phyloP scores from a whole-genome alignment of 1,284 basidiomycete species.

The Anthracocystis walkeri region DNA sequence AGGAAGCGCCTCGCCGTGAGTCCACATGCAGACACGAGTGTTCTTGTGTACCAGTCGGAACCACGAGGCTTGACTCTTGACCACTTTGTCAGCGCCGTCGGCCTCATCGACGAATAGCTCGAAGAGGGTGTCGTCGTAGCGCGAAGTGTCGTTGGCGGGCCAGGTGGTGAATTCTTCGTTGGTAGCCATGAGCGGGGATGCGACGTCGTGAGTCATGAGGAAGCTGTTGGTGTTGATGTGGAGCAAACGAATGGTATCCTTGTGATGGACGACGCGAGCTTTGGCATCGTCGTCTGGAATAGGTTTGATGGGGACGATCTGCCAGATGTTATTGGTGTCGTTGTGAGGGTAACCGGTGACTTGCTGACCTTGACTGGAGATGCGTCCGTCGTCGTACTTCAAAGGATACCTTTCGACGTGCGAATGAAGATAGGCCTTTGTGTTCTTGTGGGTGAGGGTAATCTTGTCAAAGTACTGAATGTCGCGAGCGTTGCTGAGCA shows the following conservation, averaged over 20 bases:
- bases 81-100: constrained; percentile 21
- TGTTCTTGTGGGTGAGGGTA: constrained; percentile 89
- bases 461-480: constrained; percentile 92
- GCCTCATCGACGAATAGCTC: constrained; percentile 57
- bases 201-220: constrained; percentile 95
- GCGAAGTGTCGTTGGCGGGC: constrained; percentile 73
- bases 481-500: constrained; percentile 89
- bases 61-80: constrained; percentile 58
- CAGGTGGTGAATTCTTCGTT: constrained; percentile 89
- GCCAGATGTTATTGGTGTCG: constrained; percentile 95
- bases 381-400: constrained; percentile 94
- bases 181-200: constrained; percentile 94
- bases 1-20: constrained; percentile 82
- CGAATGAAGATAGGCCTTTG: constrained; percentile 92
- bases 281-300: constrained; percentile 76
- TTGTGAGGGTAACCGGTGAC: constrained; percentile 96
- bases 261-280: constrained; percentile 86
- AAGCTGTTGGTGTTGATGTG: constrained; percentile 86
- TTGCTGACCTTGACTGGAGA: constrained; percentile 96
- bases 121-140: constrained; percentile 70
- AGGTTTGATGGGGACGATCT: constrained; percentile 87
- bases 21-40: constrained; percentile 94
- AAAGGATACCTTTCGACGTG: constrained; percentile 90
- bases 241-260: constrained; percentile 87
- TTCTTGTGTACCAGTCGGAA: constrained; percentile 78